Evolutionary conservation across 345 rosid species (phyloP).

Genomic region (Iberis pinnata): DNA sequence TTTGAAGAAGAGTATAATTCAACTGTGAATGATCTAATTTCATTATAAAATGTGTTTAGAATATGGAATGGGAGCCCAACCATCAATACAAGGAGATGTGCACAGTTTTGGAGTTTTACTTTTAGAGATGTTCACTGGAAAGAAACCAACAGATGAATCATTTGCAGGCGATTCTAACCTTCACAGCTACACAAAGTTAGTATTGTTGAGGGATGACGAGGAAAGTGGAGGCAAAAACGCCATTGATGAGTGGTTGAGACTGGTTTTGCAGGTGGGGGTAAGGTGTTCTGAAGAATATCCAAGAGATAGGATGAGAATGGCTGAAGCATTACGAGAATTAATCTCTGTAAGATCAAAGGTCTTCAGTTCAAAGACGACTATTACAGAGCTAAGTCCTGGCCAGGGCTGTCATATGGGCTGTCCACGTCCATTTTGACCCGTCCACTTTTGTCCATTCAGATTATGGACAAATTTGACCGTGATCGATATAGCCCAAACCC

Average conservation of each 20-base stretch:
- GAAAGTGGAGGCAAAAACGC: neutral
- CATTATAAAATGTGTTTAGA: slow-evolving; percentile 19
- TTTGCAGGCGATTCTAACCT: slow-evolving; percentile 31
- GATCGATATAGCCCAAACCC: no score
- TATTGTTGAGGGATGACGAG: slow-evolving; percentile 8
- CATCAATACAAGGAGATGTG: slow-evolving; percentile 35
- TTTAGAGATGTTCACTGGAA: slow-evolving; percentile 40
- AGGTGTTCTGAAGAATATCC: slow-evolving; percentile 27
- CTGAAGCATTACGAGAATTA: slow-evolving; percentile 15
- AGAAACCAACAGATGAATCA: slow-evolving; percentile 27
- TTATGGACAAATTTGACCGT: no score
- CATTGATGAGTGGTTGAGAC: slow-evolving; percentile 18
- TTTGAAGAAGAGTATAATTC: no score
- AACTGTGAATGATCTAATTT: neutral
- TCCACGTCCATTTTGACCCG: no score
- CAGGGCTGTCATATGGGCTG: no score
- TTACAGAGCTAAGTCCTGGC: slow-evolving; percentile 16
- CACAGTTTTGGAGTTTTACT: slow-evolving; percentile 37
- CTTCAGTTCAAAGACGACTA: slow-evolving; percentile 7
- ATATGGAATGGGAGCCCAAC: slow-evolving; percentile 37
- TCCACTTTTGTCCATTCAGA: no score
- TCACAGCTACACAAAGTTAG: slow-evolving; percentile 18
- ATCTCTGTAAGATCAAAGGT: slow-evolving; percentile 21
- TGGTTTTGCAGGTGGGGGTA: slow-evolving; percentile 27
- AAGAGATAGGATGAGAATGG: slow-evolving; percentile 22